phyloP scores from a whole-genome alignment of 1,284 basidiomycete species.

The Grifola frondosa region DNA sequence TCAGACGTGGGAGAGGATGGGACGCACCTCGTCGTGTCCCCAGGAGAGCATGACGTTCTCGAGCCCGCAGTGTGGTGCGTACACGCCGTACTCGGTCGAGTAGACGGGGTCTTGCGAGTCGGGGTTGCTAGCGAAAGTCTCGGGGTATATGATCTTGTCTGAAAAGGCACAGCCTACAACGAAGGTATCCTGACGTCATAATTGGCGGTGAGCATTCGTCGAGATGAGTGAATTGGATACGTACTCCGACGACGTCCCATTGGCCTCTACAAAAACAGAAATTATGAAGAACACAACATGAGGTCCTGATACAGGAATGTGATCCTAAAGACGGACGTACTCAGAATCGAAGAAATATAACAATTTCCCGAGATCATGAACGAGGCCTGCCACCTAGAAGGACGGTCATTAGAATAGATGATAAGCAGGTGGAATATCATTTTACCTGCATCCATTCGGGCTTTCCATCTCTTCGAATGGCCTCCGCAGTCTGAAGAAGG shows the following conservation, averaged over 20 bases:
- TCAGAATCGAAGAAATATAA: constrained; percentile 79
- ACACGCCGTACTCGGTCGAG: constrained; percentile 82
- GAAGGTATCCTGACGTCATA: constrained; percentile 88
- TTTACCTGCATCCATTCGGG: constrained; percentile 85
- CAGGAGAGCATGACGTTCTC: constrained; percentile 90
- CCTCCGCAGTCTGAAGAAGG: constrained; percentile 88
- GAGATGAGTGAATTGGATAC: constrained; percentile 24
- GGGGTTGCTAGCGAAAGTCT: constrained; percentile 81
- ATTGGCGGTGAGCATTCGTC: constrained; percentile 7
- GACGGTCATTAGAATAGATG: constrained; percentile 5
- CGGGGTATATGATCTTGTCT: constrained; percentile 82
- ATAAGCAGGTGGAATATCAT: not conserved
- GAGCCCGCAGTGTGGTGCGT: constrained; percentile 81
- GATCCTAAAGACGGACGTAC: too few relatives aligned
- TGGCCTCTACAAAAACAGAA: constrained; percentile 53
- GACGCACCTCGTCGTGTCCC: constrained; percentile 82
- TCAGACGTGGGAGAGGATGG: constrained; percentile 6
- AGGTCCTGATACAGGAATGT: too few relatives aligned
- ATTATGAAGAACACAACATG: too few relatives aligned
- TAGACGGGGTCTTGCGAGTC: constrained; percentile 72
- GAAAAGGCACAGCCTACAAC: constrained; percentile 86
- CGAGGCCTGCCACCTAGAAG: constrained; percentile 71
- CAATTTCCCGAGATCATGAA: constrained; percentile 88
- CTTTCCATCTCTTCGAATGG: constrained; percentile 85
- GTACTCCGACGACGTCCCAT: constrained; percentile 89